Evolutionary conservation across 345 rosid genomes (phyloP).

Genomic region (Eucalyptus curtisii): DNA sequence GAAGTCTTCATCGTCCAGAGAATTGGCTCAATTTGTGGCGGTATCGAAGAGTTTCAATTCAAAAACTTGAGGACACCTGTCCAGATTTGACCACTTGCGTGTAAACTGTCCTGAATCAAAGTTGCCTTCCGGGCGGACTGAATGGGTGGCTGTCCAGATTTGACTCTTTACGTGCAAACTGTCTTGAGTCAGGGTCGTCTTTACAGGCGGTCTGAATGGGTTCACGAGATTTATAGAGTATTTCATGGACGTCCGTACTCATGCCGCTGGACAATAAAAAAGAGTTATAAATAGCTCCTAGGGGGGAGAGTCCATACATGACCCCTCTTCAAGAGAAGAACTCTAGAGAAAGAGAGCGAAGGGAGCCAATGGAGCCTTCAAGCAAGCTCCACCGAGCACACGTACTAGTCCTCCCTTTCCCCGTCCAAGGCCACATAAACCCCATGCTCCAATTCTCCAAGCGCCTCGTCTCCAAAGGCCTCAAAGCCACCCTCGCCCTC

Average conservation of each 20-base stretch:
- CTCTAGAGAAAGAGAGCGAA: neutral
- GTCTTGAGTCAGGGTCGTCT: too few species aligned
- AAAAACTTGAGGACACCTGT: neutral
- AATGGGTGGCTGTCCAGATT: too few species aligned
- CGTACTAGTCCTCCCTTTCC: constrained; percentile 8
- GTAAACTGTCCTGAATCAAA: neutral
- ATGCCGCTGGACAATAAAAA: neutral
- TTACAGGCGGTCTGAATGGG: too few species aligned
- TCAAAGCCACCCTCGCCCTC: constrained; percentile 6
- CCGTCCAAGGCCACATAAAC: constrained; percentile 20
- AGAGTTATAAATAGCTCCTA: neutral
- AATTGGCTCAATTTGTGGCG: neutral
- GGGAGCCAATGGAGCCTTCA: neutral
- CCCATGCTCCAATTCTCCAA: constrained; percentile 25
- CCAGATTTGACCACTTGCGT: neutral
- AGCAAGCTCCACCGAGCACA: neutral
- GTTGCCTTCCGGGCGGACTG: too few species aligned
- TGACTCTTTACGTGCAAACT: too few species aligned
- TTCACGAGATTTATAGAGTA: too few species aligned
- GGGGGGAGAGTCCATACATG: neutral
- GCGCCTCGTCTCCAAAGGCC: constrained; percentile 9
- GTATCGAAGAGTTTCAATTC: neutral
- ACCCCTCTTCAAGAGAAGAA: neutral
- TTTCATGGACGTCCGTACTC: too few species aligned
- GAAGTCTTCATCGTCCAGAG: neutral